Evolutionary conservation across 306 rosid species (phyloP).

Genomic region (Dryas drummondii): DNA sequence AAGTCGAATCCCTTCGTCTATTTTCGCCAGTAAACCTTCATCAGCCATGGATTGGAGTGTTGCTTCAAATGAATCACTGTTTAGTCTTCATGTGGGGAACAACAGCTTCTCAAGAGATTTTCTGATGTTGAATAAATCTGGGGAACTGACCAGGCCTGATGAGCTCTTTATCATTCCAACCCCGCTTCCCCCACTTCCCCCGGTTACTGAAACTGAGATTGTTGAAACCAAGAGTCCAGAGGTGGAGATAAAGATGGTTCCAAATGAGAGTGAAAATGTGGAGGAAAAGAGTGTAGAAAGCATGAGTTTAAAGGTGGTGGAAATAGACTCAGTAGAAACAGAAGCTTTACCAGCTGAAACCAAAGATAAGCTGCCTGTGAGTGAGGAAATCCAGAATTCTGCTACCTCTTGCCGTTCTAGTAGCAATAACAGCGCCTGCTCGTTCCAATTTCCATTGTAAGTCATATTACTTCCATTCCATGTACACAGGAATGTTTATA

Average conservation of each 20-base stretch:
- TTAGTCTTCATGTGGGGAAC: slow-evolving; percentile 63
- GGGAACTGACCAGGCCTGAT: slow-evolving; percentile 37
- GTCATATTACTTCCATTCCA: not conserved
- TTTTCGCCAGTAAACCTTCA: slow-evolving; percentile 41
- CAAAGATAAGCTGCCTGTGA: not conserved
- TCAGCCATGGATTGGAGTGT: slow-evolving; percentile 62
- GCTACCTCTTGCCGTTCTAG: slow-evolving; percentile 23
- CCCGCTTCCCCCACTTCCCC: slow-evolving; percentile 10
- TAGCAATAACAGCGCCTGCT: slow-evolving; percentile 36
- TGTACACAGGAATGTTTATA: not conserved
- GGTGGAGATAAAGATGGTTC: not conserved
- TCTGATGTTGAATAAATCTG: slow-evolving; percentile 23
- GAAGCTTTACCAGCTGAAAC: not conserved
- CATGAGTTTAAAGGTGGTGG: not conserved
- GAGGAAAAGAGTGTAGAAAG: not conserved
- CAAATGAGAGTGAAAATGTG: not conserved
- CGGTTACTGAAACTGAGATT: slow-evolving; percentile 13
- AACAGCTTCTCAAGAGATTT: slow-evolving; percentile 56
- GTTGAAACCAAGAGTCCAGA: not conserved
- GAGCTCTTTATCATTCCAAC: slow-evolving; percentile 19
- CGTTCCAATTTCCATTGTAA: slow-evolving; percentile 70
- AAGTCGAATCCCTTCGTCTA: slow-evolving; percentile 49
- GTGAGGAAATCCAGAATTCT: slow-evolving; percentile 11
- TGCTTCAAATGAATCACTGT: slow-evolving; percentile 69
- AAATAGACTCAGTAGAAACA: slow-evolving; percentile 6